phyloP scores from a whole-genome alignment of 139 green algal species.

The Desmodesmus armatus region DNA sequence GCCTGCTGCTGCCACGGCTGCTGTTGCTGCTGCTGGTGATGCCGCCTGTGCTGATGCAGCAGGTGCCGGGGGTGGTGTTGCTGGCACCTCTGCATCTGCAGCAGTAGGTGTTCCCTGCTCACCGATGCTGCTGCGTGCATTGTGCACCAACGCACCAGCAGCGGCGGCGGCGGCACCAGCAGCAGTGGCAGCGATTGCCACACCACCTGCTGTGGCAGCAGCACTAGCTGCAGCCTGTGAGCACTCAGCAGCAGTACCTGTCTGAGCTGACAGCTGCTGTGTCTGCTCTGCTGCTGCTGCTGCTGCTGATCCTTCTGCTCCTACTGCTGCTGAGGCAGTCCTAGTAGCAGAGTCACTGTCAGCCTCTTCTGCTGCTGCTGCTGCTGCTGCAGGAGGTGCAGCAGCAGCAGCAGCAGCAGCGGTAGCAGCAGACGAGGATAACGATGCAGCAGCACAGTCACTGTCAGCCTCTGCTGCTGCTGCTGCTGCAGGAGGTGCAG shows the following conservation, averaged over 20 bases:
- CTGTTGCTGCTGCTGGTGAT: not conserved
- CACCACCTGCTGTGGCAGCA: not conserved
- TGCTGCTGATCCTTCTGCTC: not conserved
- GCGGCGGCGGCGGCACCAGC: not conserved
- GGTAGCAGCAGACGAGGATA: not conserved
- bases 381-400: not conserved
- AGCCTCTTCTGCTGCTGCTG: not conserved
- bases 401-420: not conserved
- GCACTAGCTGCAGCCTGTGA: not conserved
- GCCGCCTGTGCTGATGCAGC: not conserved
- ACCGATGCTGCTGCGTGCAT: not conserved
- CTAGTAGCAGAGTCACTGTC: not conserved
- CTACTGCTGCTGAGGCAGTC: not conserved
- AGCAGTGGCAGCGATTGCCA: not conserved
- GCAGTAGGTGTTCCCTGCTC: not conserved
- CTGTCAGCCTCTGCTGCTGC: not conserved
- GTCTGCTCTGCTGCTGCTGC: not conserved
- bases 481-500: not conserved
- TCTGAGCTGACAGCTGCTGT: not conserved
- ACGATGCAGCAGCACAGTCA: not conserved
- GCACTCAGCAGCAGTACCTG: not conserved
- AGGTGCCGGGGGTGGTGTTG: not conserved
- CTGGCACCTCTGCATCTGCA: not conserved
- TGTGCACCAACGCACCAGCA: not conserved
- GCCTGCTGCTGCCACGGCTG: too few relatives aligned